Conservation (phyloP, 2,329 filamentous ascomycete genomes). For the Dactylellina sp. region DNA sequence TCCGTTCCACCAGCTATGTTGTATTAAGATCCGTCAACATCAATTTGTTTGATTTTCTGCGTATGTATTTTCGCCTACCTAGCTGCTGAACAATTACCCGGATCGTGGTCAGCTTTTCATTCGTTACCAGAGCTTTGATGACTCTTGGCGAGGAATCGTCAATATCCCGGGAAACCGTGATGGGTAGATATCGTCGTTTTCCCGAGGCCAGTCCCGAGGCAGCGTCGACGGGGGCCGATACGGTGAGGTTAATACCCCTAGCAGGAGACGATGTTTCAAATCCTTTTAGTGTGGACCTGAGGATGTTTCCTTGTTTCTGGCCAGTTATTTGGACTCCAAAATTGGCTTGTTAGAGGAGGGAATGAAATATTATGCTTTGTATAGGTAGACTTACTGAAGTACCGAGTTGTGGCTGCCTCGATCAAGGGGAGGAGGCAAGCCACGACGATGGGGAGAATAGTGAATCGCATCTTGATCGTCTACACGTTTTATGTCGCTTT, state of each 20-base stretch:
- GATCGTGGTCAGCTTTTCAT: constrained; percentile 8
- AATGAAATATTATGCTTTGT: background rate
- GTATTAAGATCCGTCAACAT: background rate
- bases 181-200: constrained; percentile 21
- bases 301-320: constrained; percentile 13
- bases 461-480: constrained; percentile 1
- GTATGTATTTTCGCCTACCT: background rate
- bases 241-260: constrained; percentile 8
- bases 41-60: background rate
- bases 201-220: constrained; percentile 2
- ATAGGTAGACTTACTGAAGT: background rate
- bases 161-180: constrained; percentile 14
- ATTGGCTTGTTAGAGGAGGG: background rate
- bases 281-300: constrained; percentile 6
- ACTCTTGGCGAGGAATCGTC: constrained; percentile 17
- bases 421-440: constrained; percentile 9
- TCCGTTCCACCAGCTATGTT: background rate
- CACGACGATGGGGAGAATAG: background rate
- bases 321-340: constrained; percentile 24
- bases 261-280: constrained; percentile 22
- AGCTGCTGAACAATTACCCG: constrained; percentile 17
- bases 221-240: background rate
- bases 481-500: background rate
- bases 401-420: background rate
- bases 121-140: constrained; percentile 4